Conservation (phyloP, 495 filamentous ascomycete genomes). For the Ramalina intermedia region DNA sequence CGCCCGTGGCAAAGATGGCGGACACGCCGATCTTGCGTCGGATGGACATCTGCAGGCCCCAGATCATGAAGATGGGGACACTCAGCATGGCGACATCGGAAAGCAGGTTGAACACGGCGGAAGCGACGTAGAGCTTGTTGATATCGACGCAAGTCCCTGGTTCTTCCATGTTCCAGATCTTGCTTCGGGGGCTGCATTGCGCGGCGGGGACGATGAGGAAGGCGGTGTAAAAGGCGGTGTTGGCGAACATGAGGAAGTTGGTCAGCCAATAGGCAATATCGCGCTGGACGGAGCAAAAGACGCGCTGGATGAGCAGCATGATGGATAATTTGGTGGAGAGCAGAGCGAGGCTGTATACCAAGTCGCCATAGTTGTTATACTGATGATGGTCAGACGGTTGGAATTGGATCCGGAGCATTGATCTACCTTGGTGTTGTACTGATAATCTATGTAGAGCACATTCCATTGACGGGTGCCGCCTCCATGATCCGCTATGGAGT, state of each 20-base stretch:
- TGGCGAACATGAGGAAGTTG: conserved; percentile 9
- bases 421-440: background rate
- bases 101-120: conserved; percentile 6
- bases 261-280: conserved; percentile 7
- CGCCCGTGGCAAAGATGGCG: conserved; percentile 5
- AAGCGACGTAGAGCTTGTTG: background rate
- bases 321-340: conserved; percentile 11
- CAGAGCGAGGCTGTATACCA: conserved; percentile 5
- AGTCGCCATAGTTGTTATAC: conserved; percentile 9
- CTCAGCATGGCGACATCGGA: conserved; percentile 9
- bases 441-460: background rate
- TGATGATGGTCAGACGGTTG: background rate
- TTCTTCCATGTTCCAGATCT: conserved; percentile 6
- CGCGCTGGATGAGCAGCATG: conserved; percentile 14
- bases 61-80: conserved; percentile 10
- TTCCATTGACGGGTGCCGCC: conserved; percentile 14
- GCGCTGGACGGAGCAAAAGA: conserved; percentile 10
- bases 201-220: conserved; percentile 13
- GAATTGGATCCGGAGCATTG: no score
- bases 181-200: conserved; percentile 6
- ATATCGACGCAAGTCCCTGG: conserved; percentile 10
- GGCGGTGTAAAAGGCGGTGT: conserved; percentile 3
- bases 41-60: conserved; percentile 11
- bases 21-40: conserved; percentile 7
- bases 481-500: conserved; percentile 1